phyloP scores from a whole-genome alignment of 2,329 filamentous ascomycete genomes.

The Fusarium sp. region DNA sequence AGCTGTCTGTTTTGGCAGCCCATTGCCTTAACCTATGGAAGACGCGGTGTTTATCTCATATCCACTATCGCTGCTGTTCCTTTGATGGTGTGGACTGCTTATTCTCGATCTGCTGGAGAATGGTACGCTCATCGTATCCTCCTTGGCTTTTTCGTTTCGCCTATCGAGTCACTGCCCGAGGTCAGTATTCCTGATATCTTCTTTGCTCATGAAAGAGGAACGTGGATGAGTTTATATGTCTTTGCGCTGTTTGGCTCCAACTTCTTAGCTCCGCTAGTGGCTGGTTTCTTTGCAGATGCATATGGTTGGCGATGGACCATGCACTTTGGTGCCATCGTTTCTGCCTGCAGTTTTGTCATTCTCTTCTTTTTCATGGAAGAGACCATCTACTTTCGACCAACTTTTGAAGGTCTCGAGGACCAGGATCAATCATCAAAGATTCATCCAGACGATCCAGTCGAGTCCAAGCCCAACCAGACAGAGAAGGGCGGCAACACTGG shows the following conservation, averaged over 20 bases:
- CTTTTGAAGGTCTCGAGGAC: neutral
- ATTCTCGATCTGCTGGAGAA: neutral
- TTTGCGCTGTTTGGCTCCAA: neutral
- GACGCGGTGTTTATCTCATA: neutral
- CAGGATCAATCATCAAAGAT: neutral
- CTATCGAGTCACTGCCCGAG: neutral
- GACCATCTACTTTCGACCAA: neutral
- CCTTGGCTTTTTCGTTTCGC: neutral
- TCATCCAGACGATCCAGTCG: neutral
- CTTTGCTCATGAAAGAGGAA: neutral
- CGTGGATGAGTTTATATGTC: neutral
- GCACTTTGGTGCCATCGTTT: neutral
- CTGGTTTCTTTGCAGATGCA: neutral
- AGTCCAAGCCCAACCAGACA: neutral
- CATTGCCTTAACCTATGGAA: neutral
- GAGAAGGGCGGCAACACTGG: neutral
- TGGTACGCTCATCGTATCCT: slow-evolving; percentile 1
- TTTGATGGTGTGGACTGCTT: neutral
- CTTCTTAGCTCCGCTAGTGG: neutral
- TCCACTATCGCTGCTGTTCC: neutral
- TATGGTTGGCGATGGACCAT: neutral
- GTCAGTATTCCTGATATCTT: neutral
- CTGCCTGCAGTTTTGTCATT: neutral
- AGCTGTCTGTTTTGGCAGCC: slow-evolving; percentile 3
- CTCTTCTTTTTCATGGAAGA: neutral